These are phyloP conservation scores for Rubus parviflorus DNA, from an alignment of 306 rosid genomes.

Conservation along the genomic window DNA sequence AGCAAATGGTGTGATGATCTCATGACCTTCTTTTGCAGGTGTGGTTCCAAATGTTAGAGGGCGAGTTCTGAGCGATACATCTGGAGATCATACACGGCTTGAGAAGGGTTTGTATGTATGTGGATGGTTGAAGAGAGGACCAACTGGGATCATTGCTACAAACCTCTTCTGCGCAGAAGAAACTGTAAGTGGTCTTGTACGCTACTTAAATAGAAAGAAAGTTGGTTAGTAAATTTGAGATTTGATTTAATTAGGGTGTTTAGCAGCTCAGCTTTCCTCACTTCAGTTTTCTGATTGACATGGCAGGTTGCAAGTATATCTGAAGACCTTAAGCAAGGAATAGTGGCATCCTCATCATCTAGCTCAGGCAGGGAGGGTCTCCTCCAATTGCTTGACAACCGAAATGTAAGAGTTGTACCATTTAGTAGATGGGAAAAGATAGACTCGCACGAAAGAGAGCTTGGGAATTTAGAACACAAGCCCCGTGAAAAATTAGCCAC, in stretches of 20 bases:
- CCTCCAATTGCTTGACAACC: conserved; percentile 48
- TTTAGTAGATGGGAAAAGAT: conserved; percentile 77
- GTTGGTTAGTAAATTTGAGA: too few relatives aligned
- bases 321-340: conserved; percentile 63
- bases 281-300: conserved; percentile 22
- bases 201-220: neutral
- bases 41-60: conserved; percentile 80
- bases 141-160: conserved; percentile 84
- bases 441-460: conserved; percentile 67
- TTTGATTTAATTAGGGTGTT: neutral
- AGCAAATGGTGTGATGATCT: neutral
- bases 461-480: conserved; percentile 59
- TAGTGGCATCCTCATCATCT: conserved; percentile 33
- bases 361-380: conserved; percentile 68
- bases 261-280: conserved; percentile 4
- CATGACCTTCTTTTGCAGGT: conserved; percentile 44
- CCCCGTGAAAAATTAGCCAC: conserved; percentile 70
- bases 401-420: conserved; percentile 45
- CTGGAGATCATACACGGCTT: conserved; percentile 36
- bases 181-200: conserved; percentile 51
- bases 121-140: conserved; percentile 98
- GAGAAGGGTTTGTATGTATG: conserved; percentile 87
- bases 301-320: conserved; percentile 74
- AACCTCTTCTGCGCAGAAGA: conserved; percentile 86
- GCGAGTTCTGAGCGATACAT: conserved; percentile 54